A percentile compares a stretch with the other conserved stretches of the same genome.
phyloP scores from a whole-genome alignment of 371 early-diverging fungal genomes.

The Rhizopus stolonifer region DNA sequence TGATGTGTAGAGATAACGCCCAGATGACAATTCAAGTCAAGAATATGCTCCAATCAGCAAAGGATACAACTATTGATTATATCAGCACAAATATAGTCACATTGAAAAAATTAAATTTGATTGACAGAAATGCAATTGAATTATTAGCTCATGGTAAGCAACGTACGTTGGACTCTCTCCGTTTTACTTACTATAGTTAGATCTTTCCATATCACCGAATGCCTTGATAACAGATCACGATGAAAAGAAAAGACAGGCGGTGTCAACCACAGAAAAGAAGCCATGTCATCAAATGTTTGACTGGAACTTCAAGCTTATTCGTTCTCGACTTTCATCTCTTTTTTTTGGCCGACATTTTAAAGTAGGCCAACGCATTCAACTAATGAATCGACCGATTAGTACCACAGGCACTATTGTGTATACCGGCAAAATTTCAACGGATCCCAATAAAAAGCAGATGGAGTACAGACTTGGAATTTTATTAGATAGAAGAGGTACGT shows the following conservation, averaged over 20 bases:
- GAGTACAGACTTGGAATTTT: slow-evolving; percentile 22
- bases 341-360: slow-evolving; percentile 20
- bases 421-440: slow-evolving; percentile 17
- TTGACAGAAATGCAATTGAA: slow-evolving; percentile 24
- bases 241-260: neutral
- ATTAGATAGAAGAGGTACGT: slow-evolving; percentile 28
- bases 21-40: slow-evolving; percentile 21
- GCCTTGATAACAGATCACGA: slow-evolving; percentile 7
- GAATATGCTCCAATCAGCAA: slow-evolving; percentile 22
- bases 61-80: slow-evolving; percentile 15
- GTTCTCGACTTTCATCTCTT: slow-evolving; percentile 7
- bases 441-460: neutral
- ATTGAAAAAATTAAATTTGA: slow-evolving; percentile 21
- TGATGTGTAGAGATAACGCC: slow-evolving; percentile 33
- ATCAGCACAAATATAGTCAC: slow-evolving; percentile 17
- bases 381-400: slow-evolving; percentile 26
- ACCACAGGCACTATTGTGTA: slow-evolving; percentile 29
- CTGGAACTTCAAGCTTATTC: slow-evolving; percentile 9
- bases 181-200: slow-evolving; percentile 6
- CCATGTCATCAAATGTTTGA: neutral
- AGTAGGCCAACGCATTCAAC: slow-evolving; percentile 25
- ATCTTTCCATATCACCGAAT: slow-evolving; percentile 7
- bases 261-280: neutral
- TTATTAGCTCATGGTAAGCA: slow-evolving; percentile 29
- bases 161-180: neutral